Evolutionary conservation across 2,329 filamentous ascomycete genomes (phyloP).

Genomic region (Dactylellina sp.): DNA sequence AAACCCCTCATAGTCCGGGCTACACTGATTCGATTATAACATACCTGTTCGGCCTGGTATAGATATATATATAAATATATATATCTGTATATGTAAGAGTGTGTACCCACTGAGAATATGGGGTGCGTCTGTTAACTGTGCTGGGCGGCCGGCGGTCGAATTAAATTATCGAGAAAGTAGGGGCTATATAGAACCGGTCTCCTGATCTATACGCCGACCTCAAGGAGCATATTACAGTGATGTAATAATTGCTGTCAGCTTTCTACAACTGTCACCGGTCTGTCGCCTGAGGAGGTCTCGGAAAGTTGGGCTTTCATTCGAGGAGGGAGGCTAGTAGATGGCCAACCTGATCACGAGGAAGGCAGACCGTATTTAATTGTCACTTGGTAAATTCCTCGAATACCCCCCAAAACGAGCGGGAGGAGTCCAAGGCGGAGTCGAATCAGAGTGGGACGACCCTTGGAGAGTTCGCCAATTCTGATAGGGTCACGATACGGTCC

Average conservation of each 20-base stretch:
- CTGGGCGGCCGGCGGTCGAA: conserved; percentile 25
- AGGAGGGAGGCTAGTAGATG: conserved; percentile 33
- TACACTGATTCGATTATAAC: conserved; percentile 47
- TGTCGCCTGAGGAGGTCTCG: conserved; percentile 51
- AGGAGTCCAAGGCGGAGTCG: conserved; percentile 55
- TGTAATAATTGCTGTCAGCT: conserved; percentile 56
- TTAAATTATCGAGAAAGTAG: conserved; percentile 22
- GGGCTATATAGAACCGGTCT: conserved; percentile 40
- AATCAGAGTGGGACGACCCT: conserved; percentile 57
- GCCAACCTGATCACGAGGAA: conserved; percentile 55
- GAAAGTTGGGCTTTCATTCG: conserved; percentile 55
- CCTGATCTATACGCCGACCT: conserved; percentile 42
- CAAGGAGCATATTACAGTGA: conserved; percentile 39
- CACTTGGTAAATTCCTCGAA: conserved; percentile 34
- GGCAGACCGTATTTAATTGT: conserved; percentile 57
- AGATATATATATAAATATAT: neutral
- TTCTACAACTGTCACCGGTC: conserved; percentile 55
- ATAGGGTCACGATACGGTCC: conserved; percentile 51
- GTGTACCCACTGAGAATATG: conserved; percentile 26
- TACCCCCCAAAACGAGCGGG: conserved; percentile 14
- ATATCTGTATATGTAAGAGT: neutral
- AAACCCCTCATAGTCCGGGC: conserved; percentile 54
- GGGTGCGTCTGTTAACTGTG: too few species aligned
- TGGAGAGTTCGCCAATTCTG: conserved; percentile 49
- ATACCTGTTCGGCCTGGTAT: conserved; percentile 46